Percentiles rank a stretch among this genome's conserved stretches.
phyloP scores from a whole-genome alignment of 345 rosid species.

The Clausena lansium region DNA sequence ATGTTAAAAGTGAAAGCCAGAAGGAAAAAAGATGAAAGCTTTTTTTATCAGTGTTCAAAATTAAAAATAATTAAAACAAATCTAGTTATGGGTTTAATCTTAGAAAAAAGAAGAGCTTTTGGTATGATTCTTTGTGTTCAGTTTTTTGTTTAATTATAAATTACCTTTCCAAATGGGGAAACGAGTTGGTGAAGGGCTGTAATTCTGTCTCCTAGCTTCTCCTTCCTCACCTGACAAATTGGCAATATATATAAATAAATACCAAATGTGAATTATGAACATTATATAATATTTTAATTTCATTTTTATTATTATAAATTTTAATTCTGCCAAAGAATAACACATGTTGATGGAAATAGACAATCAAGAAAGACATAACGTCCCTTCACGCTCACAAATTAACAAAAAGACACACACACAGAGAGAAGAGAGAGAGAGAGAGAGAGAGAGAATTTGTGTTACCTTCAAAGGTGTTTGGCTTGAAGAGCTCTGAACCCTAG shows the following conservation, averaged over 20 bases:
- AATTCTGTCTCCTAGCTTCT: slow-evolving; percentile 49
- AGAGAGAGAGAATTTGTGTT: slow-evolving; percentile 1
- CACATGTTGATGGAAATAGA: slow-evolving; percentile 21
- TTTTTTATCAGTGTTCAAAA: too few species aligned
- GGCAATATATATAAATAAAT: too few species aligned
- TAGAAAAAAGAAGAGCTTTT: slow-evolving; percentile 5
- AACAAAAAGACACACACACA: not conserved
- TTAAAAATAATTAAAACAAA: not conserved
- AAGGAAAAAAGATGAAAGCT: not conserved
- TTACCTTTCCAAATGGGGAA: slow-evolving; percentile 58
- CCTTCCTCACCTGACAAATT: slow-evolving; percentile 43
- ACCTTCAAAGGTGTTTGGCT: slow-evolving; percentile 43
- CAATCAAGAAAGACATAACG: slow-evolving; percentile 26
- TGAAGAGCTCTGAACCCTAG: slow-evolving; percentile 48
- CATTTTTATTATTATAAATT: not conserved
- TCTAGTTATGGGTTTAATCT: slow-evolving; percentile 16
- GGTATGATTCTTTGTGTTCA: not conserved
- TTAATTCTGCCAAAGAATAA: slow-evolving; percentile 13
- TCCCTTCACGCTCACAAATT: slow-evolving; percentile 1
- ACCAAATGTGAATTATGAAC: too few species aligned
- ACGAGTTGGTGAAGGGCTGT: slow-evolving; percentile 54
- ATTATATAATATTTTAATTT: not conserved
- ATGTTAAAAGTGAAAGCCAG: slow-evolving; percentile 19
- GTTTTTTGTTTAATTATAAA: not conserved
- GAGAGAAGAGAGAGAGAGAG: too few species aligned